Evolutionary conservation across 495 filamentous ascomycete genomes (phyloP), one percentile per base, ranked within the genome.

Genomic region (Hapsidospora chrysogenum): DNA sequence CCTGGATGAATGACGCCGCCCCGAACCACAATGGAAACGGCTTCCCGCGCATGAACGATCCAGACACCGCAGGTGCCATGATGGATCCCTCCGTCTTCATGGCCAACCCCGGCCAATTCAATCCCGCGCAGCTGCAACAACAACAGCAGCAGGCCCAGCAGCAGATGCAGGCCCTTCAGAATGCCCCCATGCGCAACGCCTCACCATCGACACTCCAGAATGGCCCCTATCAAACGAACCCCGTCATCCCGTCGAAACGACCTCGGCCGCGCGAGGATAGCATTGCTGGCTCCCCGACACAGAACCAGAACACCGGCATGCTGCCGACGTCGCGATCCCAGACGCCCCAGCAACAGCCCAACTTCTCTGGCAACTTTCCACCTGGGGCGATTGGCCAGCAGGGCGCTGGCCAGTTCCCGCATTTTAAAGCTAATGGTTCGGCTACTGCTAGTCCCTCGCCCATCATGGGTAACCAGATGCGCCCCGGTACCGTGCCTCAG

Each of bases 391-490:
- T 63, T 69, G 65, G 48, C 44, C 70, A 44, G 46, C 74, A 50
- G 72, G 76, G 58, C 61, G 66, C 42, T 46, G 53, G 57, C 28
- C 70, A 67, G 47, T 89, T 85, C 52, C 74, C 84, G 38, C 83
- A 89, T 47, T 73, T 92, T 16, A 81, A 85, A 52, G 78, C 83
- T 51, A 77, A 78, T 48, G 74, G 76, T 20, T 79, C 85, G 9
- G 65, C 74, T 28, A 86, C 78, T 51, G 76, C 85, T 35, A 87
- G 81, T 14, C 86, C 85, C 28, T 95, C 87, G 2, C 87, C 87
- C 31, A 68, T 83, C 46, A 69, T 85, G 63, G 65, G 64, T 30
- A 85, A 86, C 54, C 85, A 89, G 54, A 54, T 70, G 45, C 67
- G 69, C 35, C 65, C 68, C 15, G 64, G 67, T 8, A 70, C 60